These are phyloP conservation scores for Kalaharituber pfeilii DNA, from an alignment of 2,329 filamentous ascomycete genomes.

Conservation along the genomic window DNA sequence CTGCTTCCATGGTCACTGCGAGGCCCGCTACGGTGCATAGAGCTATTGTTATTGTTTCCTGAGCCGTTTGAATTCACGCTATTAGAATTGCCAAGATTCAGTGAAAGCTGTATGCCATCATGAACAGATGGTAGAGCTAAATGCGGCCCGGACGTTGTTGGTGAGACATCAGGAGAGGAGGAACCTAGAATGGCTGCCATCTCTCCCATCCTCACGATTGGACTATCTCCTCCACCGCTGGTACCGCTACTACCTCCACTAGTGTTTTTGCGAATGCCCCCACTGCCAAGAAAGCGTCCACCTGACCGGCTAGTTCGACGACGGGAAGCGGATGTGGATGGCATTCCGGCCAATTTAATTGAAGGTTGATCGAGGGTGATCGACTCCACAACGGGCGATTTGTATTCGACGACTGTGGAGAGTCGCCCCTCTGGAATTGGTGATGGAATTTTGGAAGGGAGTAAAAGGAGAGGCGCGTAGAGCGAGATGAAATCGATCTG, in stretches of 20 bases:
- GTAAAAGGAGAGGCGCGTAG: too few species aligned
- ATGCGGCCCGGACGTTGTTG: slow-evolving; percentile 12
- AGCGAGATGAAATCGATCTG: background rate
- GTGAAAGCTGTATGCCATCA: slow-evolving; percentile 2
- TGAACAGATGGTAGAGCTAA: slow-evolving; percentile 10
- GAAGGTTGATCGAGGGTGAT: slow-evolving; percentile 14
- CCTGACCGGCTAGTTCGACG: slow-evolving; percentile 14
- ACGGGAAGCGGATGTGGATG: slow-evolving; percentile 2
- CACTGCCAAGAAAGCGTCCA: slow-evolving; percentile 11
- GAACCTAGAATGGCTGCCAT: slow-evolving; percentile 17
- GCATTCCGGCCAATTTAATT: slow-evolving; percentile 14
- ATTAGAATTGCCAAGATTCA: background rate
- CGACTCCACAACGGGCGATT: slow-evolving; percentile 11
- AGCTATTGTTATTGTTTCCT: slow-evolving; percentile 2
- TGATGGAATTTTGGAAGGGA: background rate
- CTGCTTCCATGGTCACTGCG: slow-evolving; percentile 11
- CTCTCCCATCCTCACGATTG: slow-evolving; percentile 11
- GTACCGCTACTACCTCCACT: slow-evolving; percentile 7
- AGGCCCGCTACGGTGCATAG: slow-evolving; percentile 8
- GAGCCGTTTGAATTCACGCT: slow-evolving; percentile 6
- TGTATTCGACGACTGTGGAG: background rate
- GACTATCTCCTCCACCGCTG: slow-evolving; percentile 10
- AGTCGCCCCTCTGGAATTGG: background rate
- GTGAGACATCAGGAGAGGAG: slow-evolving; percentile 17
- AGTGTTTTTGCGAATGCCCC: slow-evolving; percentile 12